Evolutionary conservation across 1,139 yeast genomes (phyloP).

Genomic region (Geotrichum reessii): DNA sequence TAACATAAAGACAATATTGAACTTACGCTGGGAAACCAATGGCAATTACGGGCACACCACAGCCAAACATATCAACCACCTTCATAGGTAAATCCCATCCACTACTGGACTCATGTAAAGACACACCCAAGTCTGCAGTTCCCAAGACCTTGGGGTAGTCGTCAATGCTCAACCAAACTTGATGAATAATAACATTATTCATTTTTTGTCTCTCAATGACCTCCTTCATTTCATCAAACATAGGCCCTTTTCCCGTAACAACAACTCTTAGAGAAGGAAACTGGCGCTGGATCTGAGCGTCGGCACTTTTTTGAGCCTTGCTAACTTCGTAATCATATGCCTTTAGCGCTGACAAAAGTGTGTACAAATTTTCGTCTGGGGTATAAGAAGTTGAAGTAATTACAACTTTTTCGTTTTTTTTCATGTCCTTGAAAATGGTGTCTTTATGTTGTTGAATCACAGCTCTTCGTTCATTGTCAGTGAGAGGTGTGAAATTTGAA

Average conservation of each 20-base stretch:
- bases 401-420: slow-evolving; percentile 50
- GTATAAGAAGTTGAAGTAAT: slow-evolving; percentile 92
- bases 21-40: slow-evolving; percentile 58
- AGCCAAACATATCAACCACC: slow-evolving; percentile 91
- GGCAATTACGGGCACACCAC: slow-evolving; percentile 88
- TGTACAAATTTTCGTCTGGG: slow-evolving; percentile 82
- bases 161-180: slow-evolving; percentile 72
- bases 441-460: slow-evolving; percentile 36
- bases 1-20: too few relatives aligned
- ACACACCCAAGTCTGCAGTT: slow-evolving; percentile 80
- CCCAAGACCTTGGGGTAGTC: slow-evolving; percentile 76
- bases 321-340: slow-evolving; percentile 44
- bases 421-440: slow-evolving; percentile 40
- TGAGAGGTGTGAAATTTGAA: slow-evolving; percentile 54
- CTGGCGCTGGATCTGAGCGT: slow-evolving; percentile 2
- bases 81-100: slow-evolving; percentile 98
- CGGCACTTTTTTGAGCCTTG: not conserved
- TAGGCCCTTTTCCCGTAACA: slow-evolving; percentile 94
- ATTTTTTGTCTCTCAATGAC: slow-evolving; percentile 32
- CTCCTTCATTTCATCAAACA: slow-evolving; percentile 48
- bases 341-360: slow-evolving; percentile 63
- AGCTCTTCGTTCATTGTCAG: slow-evolving; percentile 31
- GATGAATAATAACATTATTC: slow-evolving; percentile 46
- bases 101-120: slow-evolving; percentile 84
- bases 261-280: slow-evolving; percentile 56